Evolutionary conservation across 75 land plant genomes (phyloP), one percentile per base, ranked within the genome.

Genomic region (Sequoiadendron giganteum): DNA sequence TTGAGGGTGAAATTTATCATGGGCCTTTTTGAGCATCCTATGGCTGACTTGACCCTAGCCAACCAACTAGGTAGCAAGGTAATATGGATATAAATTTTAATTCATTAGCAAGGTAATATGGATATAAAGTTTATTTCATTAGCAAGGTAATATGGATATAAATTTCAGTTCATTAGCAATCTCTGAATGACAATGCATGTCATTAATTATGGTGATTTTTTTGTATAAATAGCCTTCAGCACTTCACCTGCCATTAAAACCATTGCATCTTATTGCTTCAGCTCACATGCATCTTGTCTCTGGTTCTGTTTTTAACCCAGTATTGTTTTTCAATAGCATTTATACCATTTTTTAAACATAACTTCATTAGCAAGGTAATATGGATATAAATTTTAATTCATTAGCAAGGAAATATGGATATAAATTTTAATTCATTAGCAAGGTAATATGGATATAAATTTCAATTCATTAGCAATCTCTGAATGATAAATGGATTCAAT

Each of bases 1-100:
- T 85, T 95, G 36, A 78, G 94, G 9, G 96, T 95, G 5, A 95
- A 95, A 84, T 95, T 95, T 90, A 85, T 2, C 3, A 90, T 90
- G 90, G 96, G 96, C 14, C 88, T 95, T 0, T 95, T 95, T 70
- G 96, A 95, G 86, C 85, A 87, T 9, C 96, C 96, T 14, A 40
- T 86, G 86, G 89, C 92, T 15, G 92, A 93, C 86, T 28, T 30
- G 19, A 87, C 52, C 73, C 85, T 93, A 5, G 82, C 82, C 15
- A 36, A 82, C 16, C 58, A 87, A 65, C 75, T 92, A 21, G 94
- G 95, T 34, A 91, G 86, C 30, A 65, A 90, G 93, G 93, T 91
- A 65, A 90, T 90, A 92, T 91, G 52, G 52, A 10, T 10, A 10
- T 11, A 49, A 49, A 49, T 49, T 49, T 49, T 10, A 49, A 49